These are phyloP conservation scores for Stagonosporopsis chrysanthemi DNA, from an alignment of 2,329 filamentous ascomycete genomes.

Conservation along the genomic window DNA sequence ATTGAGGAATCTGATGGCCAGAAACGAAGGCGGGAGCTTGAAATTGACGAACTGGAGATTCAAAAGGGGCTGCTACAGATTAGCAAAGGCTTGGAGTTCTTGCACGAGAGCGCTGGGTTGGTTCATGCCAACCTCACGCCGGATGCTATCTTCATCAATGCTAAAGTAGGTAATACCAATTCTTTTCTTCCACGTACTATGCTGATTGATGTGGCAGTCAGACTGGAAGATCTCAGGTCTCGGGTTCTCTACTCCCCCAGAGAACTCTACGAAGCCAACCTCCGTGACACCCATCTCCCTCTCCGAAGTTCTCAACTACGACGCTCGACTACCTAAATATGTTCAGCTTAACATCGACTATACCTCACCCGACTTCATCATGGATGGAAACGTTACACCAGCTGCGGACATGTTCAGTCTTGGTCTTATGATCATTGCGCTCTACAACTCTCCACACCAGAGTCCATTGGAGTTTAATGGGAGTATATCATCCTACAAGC, in stretches of 20 bases:
- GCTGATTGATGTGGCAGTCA: slow-evolving; percentile 63
- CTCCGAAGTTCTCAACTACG: slow-evolving; percentile 83
- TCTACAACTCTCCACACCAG: slow-evolving; percentile 92
- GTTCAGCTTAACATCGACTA: slow-evolving; percentile 94
- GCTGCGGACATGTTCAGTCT: slow-evolving; percentile 94
- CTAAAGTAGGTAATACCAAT: slow-evolving; percentile 69
- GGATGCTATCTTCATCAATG: slow-evolving; percentile 91
- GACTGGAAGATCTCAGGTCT: slow-evolving; percentile 99
- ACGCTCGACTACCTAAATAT: slow-evolving; percentile 78
- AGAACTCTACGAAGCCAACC: slow-evolving; percentile 75
- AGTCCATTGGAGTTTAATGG: slow-evolving; percentile 86
- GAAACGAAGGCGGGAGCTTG: slow-evolving; percentile 75
- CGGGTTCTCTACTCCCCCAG: slow-evolving; percentile 83
- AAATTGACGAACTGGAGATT: slow-evolving; percentile 96
- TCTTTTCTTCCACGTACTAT: slow-evolving; percentile 14
- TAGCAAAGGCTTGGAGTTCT: slow-evolving; percentile 90
- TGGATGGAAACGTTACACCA: slow-evolving; percentile 86
- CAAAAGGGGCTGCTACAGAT: slow-evolving; percentile 95
- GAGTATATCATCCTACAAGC: slow-evolving; percentile 84
- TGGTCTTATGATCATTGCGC: slow-evolving; percentile 83
- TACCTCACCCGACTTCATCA: slow-evolving; percentile 90
- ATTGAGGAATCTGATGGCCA: slow-evolving; percentile 80
- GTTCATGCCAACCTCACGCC: slow-evolving; percentile 95
- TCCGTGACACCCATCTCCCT: slow-evolving; percentile 82
- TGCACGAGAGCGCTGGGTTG: slow-evolving; percentile 92